These are phyloP conservation scores for Avena atlantica DNA, from an alignment of 176 grass and related monocot genomes.

Conservation along the genomic window DNA sequence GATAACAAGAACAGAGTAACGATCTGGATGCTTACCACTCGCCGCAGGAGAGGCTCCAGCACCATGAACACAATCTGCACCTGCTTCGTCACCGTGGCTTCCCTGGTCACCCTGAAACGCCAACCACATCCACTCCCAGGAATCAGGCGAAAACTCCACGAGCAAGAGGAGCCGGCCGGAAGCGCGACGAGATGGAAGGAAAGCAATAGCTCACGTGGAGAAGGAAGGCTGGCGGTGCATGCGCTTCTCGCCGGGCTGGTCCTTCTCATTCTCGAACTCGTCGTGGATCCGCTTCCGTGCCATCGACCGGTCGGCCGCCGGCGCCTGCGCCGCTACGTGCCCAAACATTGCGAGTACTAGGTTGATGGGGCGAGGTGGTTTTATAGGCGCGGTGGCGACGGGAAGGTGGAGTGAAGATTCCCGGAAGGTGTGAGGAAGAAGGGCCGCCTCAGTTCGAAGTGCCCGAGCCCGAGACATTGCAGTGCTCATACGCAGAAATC, in stretches of 20 bases:
- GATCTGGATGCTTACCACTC: slow-evolving; percentile 56
- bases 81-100: slow-evolving; percentile 70
- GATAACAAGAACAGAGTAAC: too few species aligned
- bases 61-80: slow-evolving; percentile 46
- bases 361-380: neutral
- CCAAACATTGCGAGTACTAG: too few species aligned
- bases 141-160: neutral
- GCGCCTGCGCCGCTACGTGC: too few species aligned
- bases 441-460: slow-evolving; percentile 15
- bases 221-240: slow-evolving; percentile 69
- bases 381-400: slow-evolving; percentile 35
- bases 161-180: neutral
- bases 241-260: slow-evolving; percentile 65
- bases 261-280: slow-evolving; percentile 50
- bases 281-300: slow-evolving; percentile 61
- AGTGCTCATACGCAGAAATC: too few species aligned
- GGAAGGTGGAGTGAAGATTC: slow-evolving; percentile 48
- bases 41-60: slow-evolving; percentile 77
- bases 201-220: slow-evolving; percentile 57
- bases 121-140: neutral
- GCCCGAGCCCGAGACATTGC: neutral
- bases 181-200: neutral
- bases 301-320: slow-evolving; percentile 35
- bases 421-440: slow-evolving; percentile 40
- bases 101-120: slow-evolving; percentile 65